These are phyloP conservation scores for Backusella sp. DNA, from an alignment of 192 early-diverging fungal species.

Conservation along the genomic window DNA sequence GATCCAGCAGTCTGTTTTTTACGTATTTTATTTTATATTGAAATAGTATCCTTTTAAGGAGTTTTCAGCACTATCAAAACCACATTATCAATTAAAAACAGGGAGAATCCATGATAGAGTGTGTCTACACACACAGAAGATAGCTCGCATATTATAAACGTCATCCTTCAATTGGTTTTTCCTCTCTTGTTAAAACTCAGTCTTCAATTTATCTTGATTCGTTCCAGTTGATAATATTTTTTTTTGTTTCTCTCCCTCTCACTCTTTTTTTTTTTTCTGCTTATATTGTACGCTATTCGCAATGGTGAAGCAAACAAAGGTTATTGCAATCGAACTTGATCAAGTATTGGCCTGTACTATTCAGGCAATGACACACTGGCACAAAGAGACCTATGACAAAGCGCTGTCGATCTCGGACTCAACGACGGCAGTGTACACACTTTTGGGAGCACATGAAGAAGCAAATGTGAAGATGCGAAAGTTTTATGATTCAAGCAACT, in stretches of 20 bases:
- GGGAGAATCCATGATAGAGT: background rate
- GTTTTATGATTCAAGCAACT: constrained; percentile 57
- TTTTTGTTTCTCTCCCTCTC: background rate
- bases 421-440: constrained; percentile 49
- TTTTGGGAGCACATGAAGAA: constrained; percentile 46
- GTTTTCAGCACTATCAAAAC: background rate
- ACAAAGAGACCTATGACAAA: constrained; percentile 54
- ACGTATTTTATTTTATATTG: background rate
- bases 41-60: background rate
- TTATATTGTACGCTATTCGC: background rate
- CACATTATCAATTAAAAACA: background rate
- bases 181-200: constrained; percentile 7
- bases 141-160: constrained; percentile 1
- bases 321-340: constrained; percentile 52
- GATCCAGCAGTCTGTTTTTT: background rate
- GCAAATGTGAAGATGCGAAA: constrained; percentile 50
- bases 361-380: constrained; percentile 50
- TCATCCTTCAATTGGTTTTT: constrained; percentile 11
- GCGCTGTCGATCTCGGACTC: constrained; percentile 46
- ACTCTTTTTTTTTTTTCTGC: background rate
- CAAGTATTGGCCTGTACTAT: constrained; percentile 50
- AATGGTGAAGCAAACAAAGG: constrained; percentile 9
- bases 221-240: background rate
- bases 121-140: background rate
- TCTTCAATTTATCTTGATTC: constrained; percentile 9